A percentile compares a stretch with the other conserved stretches of the same genome.
Evolutionary conservation across 495 filamentous ascomycete genomes (phyloP).

Genomic region (Daldinia decipiens): DNA sequence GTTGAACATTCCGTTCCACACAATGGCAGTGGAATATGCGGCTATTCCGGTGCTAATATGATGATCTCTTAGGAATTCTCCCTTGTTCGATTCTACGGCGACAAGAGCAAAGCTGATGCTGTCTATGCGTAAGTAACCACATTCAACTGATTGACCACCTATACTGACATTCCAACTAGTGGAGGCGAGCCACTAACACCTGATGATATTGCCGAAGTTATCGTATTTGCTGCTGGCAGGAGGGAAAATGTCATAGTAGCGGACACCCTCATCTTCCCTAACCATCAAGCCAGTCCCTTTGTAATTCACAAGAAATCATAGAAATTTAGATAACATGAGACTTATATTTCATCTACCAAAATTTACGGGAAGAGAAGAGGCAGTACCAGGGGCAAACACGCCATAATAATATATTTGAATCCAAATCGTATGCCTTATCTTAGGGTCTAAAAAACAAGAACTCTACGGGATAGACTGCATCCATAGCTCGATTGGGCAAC

Average conservation of each 20-base stretch:
- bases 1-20: constrained; percentile 26
- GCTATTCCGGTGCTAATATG: constrained; percentile 31
- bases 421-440: constrained; percentile 9
- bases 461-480: not conserved
- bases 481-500: not conserved
- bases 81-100: constrained; percentile 90
- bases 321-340: not conserved
- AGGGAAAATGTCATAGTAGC: constrained; percentile 96
- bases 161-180: constrained; percentile 56
- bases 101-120: constrained; percentile 93
- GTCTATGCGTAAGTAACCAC: constrained; percentile 81
- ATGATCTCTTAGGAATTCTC: constrained; percentile 80
- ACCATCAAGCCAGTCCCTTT: constrained; percentile 65
- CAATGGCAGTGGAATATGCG: not conserved
- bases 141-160: not conserved
- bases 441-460: not conserved
- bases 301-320: constrained; percentile 51
- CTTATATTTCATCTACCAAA: constrained; percentile 26
- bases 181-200: constrained; percentile 91
- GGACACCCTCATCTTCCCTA: constrained; percentile 90
- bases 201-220: constrained; percentile 92
- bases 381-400: not conserved
- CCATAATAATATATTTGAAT: not conserved
- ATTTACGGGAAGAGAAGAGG: not conserved
- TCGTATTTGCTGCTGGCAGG: constrained; percentile 89